Percentiles rank a stretch among this genome's conserved stretches.
Evolutionary conservation across 2,329 filamentous ascomycete species (phyloP).

Genomic region (Hymenoscyphus infarciens): DNA sequence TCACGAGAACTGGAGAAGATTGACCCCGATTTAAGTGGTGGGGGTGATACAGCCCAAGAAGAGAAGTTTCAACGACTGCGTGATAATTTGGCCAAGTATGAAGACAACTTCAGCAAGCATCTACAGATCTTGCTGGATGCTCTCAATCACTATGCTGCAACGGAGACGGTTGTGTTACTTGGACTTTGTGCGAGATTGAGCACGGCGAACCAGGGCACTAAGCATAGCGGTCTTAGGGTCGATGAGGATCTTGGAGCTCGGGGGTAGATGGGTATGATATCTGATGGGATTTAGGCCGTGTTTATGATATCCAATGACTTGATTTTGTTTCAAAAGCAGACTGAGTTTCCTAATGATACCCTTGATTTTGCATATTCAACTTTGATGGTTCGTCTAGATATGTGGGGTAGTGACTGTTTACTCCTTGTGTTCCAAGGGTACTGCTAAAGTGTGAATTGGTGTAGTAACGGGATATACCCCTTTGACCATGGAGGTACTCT

Average conservation of each 20-base stretch:
- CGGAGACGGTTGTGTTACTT: slow-evolving; percentile 90
- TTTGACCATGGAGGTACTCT: too few species aligned
- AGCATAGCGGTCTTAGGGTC: slow-evolving; percentile 56
- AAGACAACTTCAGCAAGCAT: slow-evolving; percentile 88
- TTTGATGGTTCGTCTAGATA: too few species aligned
- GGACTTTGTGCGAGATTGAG: slow-evolving; percentile 81
- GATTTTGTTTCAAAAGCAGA: too few species aligned
- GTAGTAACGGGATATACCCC: too few species aligned
- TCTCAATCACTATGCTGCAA: slow-evolving; percentile 94
- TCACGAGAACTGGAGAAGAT: slow-evolving; percentile 79
- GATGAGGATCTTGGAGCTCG: slow-evolving; percentile 48
- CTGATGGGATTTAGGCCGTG: slow-evolving; percentile 2
- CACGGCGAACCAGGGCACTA: slow-evolving; percentile 74
- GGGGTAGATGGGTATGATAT: slow-evolving; percentile 13
- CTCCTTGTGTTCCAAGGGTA: too few species aligned
- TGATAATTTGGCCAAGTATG: slow-evolving; percentile 77
- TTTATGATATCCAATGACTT: slow-evolving; percentile 11
- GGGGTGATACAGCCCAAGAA: slow-evolving; percentile 43
- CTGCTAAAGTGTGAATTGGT: too few species aligned
- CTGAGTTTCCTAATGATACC: too few species aligned
- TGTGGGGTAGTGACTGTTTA: too few species aligned
- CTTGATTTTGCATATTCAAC: too few species aligned
- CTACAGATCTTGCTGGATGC: slow-evolving; percentile 92
- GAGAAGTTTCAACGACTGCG: slow-evolving; percentile 42
- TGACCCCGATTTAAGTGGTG: slow-evolving; percentile 70